phyloP scores from a whole-genome alignment of 129 eudicot genomes.

The Heracleum sosnowskyi region DNA sequence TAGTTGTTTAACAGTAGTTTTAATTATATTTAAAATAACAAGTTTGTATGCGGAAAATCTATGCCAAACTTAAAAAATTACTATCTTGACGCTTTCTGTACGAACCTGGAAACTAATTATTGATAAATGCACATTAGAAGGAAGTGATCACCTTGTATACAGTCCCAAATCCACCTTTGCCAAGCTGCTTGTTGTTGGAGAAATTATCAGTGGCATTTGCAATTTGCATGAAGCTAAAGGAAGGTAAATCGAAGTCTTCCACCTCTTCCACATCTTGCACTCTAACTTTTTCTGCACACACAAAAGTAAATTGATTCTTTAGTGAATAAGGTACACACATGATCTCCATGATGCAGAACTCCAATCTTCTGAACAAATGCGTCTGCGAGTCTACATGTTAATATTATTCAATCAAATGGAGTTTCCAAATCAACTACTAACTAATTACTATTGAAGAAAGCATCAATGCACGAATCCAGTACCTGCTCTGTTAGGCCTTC shows the following conservation, averaged over 20 bases:
- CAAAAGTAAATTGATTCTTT: not conserved
- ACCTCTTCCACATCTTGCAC: slow-evolving; percentile 16
- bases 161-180: slow-evolving; percentile 56
- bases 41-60: not conserved
- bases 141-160: slow-evolving; percentile 36
- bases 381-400: not conserved
- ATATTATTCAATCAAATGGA: not conserved
- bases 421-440: no score
- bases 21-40: no score
- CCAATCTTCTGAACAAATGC: no score
- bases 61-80: no score
- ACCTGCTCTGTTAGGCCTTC: slow-evolving; percentile 14
- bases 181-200: slow-evolving; percentile 36
- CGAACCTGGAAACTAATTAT: not conserved
- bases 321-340: not conserved
- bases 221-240: slow-evolving; percentile 24
- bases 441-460: not conserved
- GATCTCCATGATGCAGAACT: no score
- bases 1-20: not conserved
- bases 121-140: not conserved
- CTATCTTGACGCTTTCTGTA: not conserved
- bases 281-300: slow-evolving; percentile 15
- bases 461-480: not conserved
- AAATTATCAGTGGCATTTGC: slow-evolving; percentile 38
- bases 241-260: slow-evolving; percentile 42